Evolutionary conservation across 2,329 filamentous ascomycete species (phyloP).

Genomic region (Cyanodermella asteris): DNA sequence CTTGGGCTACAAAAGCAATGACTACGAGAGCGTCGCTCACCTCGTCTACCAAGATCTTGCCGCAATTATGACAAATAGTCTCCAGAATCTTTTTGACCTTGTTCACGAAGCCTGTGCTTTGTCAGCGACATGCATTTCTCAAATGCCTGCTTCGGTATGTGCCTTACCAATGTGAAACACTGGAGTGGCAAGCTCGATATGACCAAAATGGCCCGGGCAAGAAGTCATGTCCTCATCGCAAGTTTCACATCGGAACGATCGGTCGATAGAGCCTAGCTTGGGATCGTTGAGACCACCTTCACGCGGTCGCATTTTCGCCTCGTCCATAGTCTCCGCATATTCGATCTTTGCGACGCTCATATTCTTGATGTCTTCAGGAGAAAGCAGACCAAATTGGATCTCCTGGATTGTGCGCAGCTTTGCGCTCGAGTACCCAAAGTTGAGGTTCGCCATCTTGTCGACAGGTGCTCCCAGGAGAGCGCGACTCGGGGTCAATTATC

Average conservation of each 20-base stretch:
- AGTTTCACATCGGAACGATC: conserved; percentile 85
- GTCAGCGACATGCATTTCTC: conserved; percentile 10
- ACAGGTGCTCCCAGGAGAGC: too few species aligned
- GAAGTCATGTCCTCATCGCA: conserved; percentile 90
- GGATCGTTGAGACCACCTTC: conserved; percentile 88
- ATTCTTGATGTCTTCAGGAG: conserved; percentile 95
- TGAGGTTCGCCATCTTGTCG: conserved; percentile 73
- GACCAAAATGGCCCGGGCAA: conserved; percentile 94
- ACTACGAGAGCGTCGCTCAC: conserved; percentile 55
- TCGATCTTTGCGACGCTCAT: conserved; percentile 94
- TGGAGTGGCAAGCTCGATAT: conserved; percentile 91
- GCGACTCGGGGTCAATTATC: too few species aligned
- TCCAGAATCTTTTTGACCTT: conserved; percentile 99
- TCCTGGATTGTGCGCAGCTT: conserved; percentile 95
- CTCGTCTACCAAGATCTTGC: conserved; percentile 91
- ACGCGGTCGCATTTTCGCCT: conserved; percentile 74
- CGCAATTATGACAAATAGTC: conserved; percentile 97
- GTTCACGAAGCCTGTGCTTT: conserved; percentile 65
- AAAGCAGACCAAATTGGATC: conserved; percentile 95
- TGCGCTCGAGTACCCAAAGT: conserved; percentile 79
- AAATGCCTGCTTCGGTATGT: conserved; percentile 9
- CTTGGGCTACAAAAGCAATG: conserved; percentile 30
- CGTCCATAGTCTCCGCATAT: conserved; percentile 99
- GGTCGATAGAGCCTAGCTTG: conserved; percentile 86
- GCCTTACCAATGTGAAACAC: conserved; percentile 61